Percentiles rank a stretch among this genome's conserved stretches.
Evolutionary conservation across 352 stramenopile species (phyloP).

Genomic region (Globisporangium emineosum): DNA sequence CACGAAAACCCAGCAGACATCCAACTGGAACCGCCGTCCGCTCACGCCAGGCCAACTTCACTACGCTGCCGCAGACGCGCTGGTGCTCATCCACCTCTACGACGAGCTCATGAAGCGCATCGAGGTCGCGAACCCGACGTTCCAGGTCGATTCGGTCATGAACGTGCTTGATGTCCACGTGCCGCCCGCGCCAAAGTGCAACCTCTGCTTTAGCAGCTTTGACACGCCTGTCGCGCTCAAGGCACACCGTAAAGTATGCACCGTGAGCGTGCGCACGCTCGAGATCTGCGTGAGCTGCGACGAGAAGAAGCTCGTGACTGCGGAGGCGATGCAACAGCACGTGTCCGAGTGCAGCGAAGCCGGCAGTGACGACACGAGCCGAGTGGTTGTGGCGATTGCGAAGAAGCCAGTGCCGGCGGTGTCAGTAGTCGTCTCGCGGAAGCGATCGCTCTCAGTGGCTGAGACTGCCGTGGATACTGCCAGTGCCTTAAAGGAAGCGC

Average conservation of each 20-base stretch:
- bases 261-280: constrained; percentile 31
- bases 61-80: constrained; percentile 68
- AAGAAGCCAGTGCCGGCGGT: not conserved
- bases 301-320: constrained; percentile 41
- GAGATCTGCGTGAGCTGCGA: constrained; percentile 45
- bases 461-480: constrained; percentile 2
- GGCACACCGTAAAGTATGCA: constrained; percentile 44
- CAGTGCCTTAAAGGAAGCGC: too few species aligned
- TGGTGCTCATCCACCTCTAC: constrained; percentile 72
- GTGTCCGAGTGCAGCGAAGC: constrained; percentile 28
- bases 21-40: constrained; percentile 72
- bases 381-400: constrained; percentile 7
- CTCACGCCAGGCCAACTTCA: constrained; percentile 52
- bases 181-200: constrained; percentile 40
- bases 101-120: constrained; percentile 49
- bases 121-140: constrained; percentile 22
- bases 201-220: constrained; percentile 45
- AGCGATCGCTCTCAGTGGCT: constrained; percentile 24
- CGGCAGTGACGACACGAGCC: constrained; percentile 12
- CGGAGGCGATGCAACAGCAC: constrained; percentile 41
- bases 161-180: constrained; percentile 67
- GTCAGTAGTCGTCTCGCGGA: constrained; percentile 19
- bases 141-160: constrained; percentile 44
- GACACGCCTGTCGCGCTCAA: constrained; percentile 35
- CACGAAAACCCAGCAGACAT: constrained; percentile 76